Conservation (phyloP, 139 green algal species). For the Coelastrella sp. region DNA sequence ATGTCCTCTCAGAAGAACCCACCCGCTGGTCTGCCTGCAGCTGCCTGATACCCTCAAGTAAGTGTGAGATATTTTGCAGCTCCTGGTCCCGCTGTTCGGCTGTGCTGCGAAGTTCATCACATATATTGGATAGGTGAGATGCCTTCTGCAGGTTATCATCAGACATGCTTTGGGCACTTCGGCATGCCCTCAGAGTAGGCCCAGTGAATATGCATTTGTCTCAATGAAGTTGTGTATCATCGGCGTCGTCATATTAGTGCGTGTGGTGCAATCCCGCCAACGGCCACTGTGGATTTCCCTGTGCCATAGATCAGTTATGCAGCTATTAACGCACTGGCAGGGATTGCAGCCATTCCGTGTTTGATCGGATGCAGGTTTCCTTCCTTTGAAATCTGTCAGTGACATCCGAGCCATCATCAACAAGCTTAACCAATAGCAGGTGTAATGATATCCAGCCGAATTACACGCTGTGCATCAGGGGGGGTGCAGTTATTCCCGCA, state of each 20-base stretch:
- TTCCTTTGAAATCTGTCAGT: not conserved
- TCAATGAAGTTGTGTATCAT: no score
- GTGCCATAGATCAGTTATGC: no score
- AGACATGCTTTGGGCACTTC: not conserved
- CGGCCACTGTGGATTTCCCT: no score
- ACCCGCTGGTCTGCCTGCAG: slow-evolving; percentile 20
- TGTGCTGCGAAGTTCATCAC: slow-evolving; percentile 19
- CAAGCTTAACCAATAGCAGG: not conserved
- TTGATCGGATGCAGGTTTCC: not conserved
- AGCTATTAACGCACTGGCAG: no score
- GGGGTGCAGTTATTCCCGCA: not conserved
- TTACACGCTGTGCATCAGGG: no score
- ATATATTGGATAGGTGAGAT: slow-evolving; percentile 12
- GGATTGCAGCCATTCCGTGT: no score
- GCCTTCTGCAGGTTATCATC: not conserved
- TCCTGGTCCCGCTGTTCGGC: not conserved
- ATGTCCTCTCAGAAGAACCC: no score
- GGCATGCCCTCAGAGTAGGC: no score
- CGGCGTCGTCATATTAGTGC: no score
- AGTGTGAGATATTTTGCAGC: slow-evolving; percentile 23
- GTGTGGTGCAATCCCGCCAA: not conserved
- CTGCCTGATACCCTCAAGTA: slow-evolving; percentile 21
- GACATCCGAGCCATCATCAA: not conserved
- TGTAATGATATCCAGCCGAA: not conserved
- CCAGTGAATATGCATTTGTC: no score